phyloP scores from a whole-genome alignment of 2,329 filamentous ascomycete species.

The Colletotrichum viniferum region DNA sequence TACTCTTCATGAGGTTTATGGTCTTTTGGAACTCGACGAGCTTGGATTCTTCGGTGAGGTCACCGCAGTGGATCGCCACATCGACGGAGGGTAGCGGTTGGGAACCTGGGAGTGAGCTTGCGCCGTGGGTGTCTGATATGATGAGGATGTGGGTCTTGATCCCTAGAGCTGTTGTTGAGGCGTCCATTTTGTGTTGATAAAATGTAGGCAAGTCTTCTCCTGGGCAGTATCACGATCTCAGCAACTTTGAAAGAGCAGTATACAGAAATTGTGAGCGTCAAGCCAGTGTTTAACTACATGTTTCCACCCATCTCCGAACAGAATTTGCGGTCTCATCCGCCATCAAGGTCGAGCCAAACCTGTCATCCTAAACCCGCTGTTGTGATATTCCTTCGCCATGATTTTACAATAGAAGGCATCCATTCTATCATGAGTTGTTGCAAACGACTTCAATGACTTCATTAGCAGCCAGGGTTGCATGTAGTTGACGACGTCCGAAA shows the following conservation, averaged over 20 bases:
- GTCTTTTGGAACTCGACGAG: constrained; percentile 41
- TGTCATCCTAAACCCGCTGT: background rate
- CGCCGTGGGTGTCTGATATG: constrained; percentile 42
- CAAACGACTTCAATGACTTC: background rate
- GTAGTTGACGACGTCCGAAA: background rate
- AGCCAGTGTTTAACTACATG: background rate
- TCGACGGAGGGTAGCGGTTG: constrained; percentile 42
- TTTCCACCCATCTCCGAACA: background rate
- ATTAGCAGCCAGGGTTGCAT: background rate
- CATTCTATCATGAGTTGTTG: background rate
- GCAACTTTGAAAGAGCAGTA: background rate
- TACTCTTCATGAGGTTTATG: constrained; percentile 38
- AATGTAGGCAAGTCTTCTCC: background rate
- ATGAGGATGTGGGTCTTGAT: constrained; percentile 42
- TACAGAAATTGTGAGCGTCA: background rate
- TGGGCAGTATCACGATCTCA: background rate
- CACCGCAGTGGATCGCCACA: constrained; percentile 54
- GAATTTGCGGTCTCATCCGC: background rate
- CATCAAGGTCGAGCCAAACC: background rate
- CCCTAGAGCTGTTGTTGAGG: rapidly evolving
- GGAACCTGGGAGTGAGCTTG: constrained; percentile 13
- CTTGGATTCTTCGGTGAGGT: constrained; percentile 50
- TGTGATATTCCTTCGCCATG: background rate
- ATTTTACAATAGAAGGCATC: rapidly evolving
- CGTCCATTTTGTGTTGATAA: background rate